A percentile compares a stretch with the other conserved stretches of the same genome.
phyloP scores from a whole-genome alignment of 1,284 basidiomycete species.

The Rhodotorula sp. region DNA sequence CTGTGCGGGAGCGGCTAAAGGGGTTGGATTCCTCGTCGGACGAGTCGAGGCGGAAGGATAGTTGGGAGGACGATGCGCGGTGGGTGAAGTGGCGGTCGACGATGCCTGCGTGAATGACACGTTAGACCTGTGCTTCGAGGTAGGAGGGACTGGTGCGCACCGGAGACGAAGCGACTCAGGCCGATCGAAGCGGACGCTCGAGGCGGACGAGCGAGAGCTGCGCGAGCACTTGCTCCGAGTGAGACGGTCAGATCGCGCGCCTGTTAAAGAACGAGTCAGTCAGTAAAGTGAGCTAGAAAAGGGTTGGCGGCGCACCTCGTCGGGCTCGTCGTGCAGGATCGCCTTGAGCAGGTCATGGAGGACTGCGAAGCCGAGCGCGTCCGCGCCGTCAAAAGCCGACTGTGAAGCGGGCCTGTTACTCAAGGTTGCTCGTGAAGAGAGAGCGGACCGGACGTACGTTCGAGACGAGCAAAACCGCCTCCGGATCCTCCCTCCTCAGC shows the following conservation, averaged over 20 bases:
- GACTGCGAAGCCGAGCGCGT: constrained; percentile 14
- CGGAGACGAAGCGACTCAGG: constrained; percentile 8
- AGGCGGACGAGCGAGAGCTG: not conserved
- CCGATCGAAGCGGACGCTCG: not conserved
- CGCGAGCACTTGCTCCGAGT: not conserved
- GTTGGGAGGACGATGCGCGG: constrained; percentile 21
- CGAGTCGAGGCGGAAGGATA: constrained; percentile 18
- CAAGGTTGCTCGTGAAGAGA: not conserved
- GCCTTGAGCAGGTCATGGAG: constrained; percentile 1
- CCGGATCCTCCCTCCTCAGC: constrained; percentile 76
- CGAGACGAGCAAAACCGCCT: constrained; percentile 84
- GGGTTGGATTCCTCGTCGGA: not conserved
- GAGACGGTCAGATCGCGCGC: not conserved
- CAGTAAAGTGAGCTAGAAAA: not conserved
- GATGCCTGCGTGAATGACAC: not conserved
- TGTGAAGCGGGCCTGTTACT: not conserved
- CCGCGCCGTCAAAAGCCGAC: too few species aligned
- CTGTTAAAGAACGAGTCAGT: not conserved
- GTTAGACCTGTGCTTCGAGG: not conserved
- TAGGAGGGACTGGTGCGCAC: not conserved
- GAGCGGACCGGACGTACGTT: constrained; percentile 64
- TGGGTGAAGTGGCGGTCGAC: constrained; percentile 19
- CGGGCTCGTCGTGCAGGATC: not conserved
- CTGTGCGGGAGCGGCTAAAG: too few species aligned
- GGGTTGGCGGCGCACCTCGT: not conserved